Percentiles rank a stretch among this genome's conserved stretches.
Evolutionary conservation across 2,329 filamentous ascomycete species (phyloP).

Genomic region (Hypoxylon sp.): DNA sequence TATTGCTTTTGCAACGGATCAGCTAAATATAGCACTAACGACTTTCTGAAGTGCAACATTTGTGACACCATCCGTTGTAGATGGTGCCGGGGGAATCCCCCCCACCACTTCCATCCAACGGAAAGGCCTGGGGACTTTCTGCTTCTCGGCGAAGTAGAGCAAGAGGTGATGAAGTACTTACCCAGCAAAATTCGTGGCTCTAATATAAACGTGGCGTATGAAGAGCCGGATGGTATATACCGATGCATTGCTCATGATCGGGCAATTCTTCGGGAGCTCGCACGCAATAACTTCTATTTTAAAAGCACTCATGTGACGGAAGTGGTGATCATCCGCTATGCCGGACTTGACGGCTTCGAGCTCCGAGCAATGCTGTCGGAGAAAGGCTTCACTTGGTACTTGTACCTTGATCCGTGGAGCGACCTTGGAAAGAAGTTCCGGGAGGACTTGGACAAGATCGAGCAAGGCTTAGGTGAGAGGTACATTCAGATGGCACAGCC

Average conservation of each 20-base stretch:
- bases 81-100: slow-evolving; percentile 59
- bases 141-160: slow-evolving; percentile 43
- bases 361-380: slow-evolving; percentile 47
- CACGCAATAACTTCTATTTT: slow-evolving; percentile 47
- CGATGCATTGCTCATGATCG: not conserved
- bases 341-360: slow-evolving; percentile 40
- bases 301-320: slow-evolving; percentile 48
- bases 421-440: slow-evolving; percentile 10
- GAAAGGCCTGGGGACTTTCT: slow-evolving; percentile 34
- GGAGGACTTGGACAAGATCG: not conserved
- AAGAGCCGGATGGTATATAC: too few relatives aligned
- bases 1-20: slow-evolving; percentile 57
- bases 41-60: slow-evolving; percentile 51
- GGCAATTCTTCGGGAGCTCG: slow-evolving; percentile 25
- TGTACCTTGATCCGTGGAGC: slow-evolving; percentile 45
- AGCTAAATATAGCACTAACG: slow-evolving; percentile 51
- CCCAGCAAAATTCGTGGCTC: slow-evolving; percentile 42
- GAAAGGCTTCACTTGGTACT: slow-evolving; percentile 48
- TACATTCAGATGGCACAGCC: slow-evolving; percentile 31
- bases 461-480: not conserved
- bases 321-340: slow-evolving; percentile 48
- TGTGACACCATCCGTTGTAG: slow-evolving; percentile 58
- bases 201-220: not conserved
- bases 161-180: slow-evolving; percentile 45
- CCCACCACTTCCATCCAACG: slow-evolving; percentile 51